phyloP scores from a whole-genome alignment of 306 rosid genomes.

The Fragaria iinumae region DNA sequence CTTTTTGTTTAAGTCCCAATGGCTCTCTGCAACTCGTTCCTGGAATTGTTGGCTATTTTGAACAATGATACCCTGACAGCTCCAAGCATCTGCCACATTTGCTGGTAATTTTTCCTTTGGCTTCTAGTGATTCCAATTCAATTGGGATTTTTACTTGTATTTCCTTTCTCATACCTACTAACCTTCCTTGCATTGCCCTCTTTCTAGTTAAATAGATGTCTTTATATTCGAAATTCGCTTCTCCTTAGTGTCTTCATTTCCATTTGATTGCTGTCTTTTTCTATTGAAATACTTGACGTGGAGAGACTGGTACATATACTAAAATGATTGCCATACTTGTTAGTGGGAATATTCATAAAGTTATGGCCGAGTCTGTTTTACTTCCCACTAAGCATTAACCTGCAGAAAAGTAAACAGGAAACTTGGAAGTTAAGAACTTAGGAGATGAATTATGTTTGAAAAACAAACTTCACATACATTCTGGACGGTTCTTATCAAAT shows the following conservation, averaged over 20 bases:
- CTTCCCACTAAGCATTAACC: not conserved
- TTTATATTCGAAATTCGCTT: not conserved
- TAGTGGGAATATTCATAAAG: not conserved
- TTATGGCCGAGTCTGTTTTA: not conserved
- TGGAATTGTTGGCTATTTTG: conserved; percentile 40
- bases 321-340: not conserved
- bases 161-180: conserved; percentile 52
- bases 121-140: conserved; percentile 52
- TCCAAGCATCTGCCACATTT: conserved; percentile 55
- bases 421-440: not conserved
- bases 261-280: conserved; percentile 1
- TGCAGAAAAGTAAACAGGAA: not conserved
- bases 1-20: conserved; percentile 36
- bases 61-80: conserved; percentile 52
- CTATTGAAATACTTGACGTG: not conserved
- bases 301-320: not conserved
- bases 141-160: conserved; percentile 46
- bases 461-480: not conserved
- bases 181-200: conserved; percentile 40
- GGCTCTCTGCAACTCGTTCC: conserved; percentile 26
- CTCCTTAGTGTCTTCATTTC: not conserved
- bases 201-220: conserved; percentile 13
- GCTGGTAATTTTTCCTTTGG: conserved; percentile 52
- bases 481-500: not conserved
- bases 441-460: not conserved